Evolutionary conservation across 2,329 filamentous ascomycete genomes (phyloP).

Genomic region (Aspergillus fischeri): DNA sequence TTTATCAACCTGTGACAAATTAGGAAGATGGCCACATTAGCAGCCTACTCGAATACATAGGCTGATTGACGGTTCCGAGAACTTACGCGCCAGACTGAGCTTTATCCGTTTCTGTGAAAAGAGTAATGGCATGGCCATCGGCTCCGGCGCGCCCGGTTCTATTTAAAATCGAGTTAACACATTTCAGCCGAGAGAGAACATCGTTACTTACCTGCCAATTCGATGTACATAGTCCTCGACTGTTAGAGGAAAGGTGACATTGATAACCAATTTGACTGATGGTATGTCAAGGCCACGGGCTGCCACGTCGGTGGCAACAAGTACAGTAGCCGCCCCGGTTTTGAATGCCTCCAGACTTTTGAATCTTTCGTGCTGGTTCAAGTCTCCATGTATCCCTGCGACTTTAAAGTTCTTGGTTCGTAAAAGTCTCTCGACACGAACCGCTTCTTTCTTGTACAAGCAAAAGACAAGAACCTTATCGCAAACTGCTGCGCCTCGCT

Average conservation of each 20-base stretch:
- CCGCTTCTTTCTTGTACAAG: constrained; percentile 97
- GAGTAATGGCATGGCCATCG: constrained; percentile 79
- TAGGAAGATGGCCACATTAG: constrained; percentile 6
- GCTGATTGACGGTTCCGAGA: neutral
- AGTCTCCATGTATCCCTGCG: constrained; percentile 87
- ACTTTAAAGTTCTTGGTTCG: constrained; percentile 74
- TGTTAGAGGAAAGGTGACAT: constrained; percentile 90
- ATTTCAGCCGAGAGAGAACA: neutral
- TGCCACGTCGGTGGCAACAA: constrained; percentile 95
- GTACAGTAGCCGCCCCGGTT: constrained; percentile 69
- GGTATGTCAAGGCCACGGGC: constrained; percentile 93
- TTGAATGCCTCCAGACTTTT: constrained; percentile 90
- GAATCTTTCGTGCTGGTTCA: constrained; percentile 84
- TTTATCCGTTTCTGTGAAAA: constrained; percentile 96
- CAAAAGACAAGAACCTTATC: constrained; percentile 93
- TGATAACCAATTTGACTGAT: constrained; percentile 89
- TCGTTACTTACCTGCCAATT: constrained; percentile 59
- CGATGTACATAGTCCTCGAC: constrained; percentile 97
- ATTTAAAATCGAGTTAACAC: neutral
- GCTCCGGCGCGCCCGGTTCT: constrained; percentile 91
- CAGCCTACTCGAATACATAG: neutral
- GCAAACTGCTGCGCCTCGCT: constrained; percentile 65
- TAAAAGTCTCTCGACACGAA: constrained; percentile 79
- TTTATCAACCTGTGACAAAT: constrained; percentile 68
- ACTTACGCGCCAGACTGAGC: constrained; percentile 80